Evolutionary conservation across 352 stramenopile genomes (phyloP).

Genomic region (Globisporangium parvum): DNA sequence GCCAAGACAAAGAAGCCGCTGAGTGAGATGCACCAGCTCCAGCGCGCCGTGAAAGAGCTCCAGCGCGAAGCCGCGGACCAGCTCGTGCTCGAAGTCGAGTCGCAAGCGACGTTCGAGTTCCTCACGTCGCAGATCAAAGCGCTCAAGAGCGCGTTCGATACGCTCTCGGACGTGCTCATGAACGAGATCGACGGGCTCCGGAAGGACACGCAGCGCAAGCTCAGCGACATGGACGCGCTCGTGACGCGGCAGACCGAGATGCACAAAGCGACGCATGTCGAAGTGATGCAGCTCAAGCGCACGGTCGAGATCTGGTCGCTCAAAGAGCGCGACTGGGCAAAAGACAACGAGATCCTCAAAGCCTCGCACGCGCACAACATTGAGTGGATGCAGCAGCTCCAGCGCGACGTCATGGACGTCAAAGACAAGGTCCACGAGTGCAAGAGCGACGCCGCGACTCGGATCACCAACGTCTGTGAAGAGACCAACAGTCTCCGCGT

Average conservation of each 20-base stretch:
- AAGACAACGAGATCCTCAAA: constrained; percentile 84
- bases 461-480: constrained; percentile 51
- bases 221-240: constrained; percentile 55
- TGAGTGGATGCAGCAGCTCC: constrained; percentile 84
- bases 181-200: constrained; percentile 62
- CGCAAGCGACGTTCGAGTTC: constrained; percentile 80
- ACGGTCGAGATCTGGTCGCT: constrained; percentile 74
- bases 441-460: constrained; percentile 43
- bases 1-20: constrained; percentile 78
- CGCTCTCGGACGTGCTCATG: constrained; percentile 74
- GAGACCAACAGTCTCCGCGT: constrained; percentile 58
- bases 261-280: constrained; percentile 51
- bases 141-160: constrained; percentile 71
- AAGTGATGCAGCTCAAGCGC: constrained; percentile 70
- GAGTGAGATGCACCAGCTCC: constrained; percentile 77
- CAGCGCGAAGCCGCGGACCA: constrained; percentile 72
- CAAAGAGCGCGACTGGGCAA: constrained; percentile 81
- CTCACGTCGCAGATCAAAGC: constrained; percentile 70
- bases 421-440: constrained; percentile 73
- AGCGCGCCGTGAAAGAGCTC: constrained; percentile 68
- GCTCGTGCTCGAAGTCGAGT: constrained; percentile 70
- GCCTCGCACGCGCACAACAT: constrained; percentile 75
- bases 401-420: constrained; percentile 72
- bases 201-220: constrained; percentile 56
- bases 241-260: constrained; percentile 48